These are phyloP conservation scores for Diversispora eburnea DNA, from an alignment of 192 early-diverging fungal species.

Conservation along the genomic window DNA sequence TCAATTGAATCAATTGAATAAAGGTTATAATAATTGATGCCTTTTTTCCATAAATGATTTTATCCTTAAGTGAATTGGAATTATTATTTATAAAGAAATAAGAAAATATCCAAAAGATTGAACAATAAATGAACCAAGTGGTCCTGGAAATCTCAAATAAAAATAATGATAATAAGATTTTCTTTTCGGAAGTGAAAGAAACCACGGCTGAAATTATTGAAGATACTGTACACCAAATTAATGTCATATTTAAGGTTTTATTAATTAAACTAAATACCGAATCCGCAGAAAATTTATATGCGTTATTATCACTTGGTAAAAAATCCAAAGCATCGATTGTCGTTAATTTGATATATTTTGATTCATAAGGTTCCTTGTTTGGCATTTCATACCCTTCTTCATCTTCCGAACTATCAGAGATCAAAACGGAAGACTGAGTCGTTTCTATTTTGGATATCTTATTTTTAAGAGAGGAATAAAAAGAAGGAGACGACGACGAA, in stretches of 20 bases:
- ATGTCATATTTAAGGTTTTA: background rate
- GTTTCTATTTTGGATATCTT: too few relatives aligned
- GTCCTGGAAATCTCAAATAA: background rate
- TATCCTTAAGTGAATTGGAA: background rate
- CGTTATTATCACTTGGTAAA: background rate
- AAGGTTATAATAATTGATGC: background rate
- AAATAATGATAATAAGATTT: background rate
- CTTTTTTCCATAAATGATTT: background rate
- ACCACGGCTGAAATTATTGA: background rate
- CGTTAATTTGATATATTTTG: constrained; percentile 19
- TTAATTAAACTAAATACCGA: background rate
- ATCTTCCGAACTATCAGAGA: constrained; percentile 13
- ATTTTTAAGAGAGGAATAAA: too few relatives aligned
- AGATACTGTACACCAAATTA: background rate
- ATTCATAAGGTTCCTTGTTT: constrained; percentile 14
- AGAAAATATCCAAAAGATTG: background rate
- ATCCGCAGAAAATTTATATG: background rate
- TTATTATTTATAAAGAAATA: background rate
- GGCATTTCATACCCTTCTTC: background rate
- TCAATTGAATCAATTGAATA: background rate
- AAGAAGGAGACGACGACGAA: too few relatives aligned
- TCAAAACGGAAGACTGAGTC: too few relatives aligned
- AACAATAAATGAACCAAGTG: background rate
- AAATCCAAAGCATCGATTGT: constrained; percentile 10
- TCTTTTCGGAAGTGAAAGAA: background rate